Conservation (phyloP, 371 early-diverging fungal genomes). For the Zopfochytrium polystomum region DNA sequence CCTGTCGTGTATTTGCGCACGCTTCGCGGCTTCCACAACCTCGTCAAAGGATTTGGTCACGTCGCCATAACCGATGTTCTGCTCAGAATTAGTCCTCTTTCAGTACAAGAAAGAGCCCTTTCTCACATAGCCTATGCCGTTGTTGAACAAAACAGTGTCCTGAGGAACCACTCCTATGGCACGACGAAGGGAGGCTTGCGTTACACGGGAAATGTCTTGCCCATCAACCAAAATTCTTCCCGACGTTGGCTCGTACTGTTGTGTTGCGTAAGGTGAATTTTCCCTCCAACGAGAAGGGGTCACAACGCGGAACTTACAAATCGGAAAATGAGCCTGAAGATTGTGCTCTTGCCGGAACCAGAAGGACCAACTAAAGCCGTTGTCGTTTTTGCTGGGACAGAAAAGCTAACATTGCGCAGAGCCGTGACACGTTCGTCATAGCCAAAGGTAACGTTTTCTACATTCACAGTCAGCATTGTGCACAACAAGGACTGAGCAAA, state of each 20-base stretch:
- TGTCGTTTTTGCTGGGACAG: slow-evolving; percentile 58
- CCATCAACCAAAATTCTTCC: slow-evolving; percentile 90
- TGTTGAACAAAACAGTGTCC: slow-evolving; percentile 47
- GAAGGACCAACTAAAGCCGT: slow-evolving; percentile 46
- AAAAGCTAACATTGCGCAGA: slow-evolving; percentile 54
- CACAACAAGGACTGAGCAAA: too few species aligned
- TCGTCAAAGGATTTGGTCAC: slow-evolving; percentile 53
- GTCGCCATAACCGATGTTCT: slow-evolving; percentile 48
- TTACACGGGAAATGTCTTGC: slow-evolving; percentile 67
- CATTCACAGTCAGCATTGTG: background rate
- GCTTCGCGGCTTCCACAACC: slow-evolving; percentile 71
- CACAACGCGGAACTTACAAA: slow-evolving; percentile 12
- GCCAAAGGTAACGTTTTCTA: slow-evolving; percentile 59
- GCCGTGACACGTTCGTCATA: slow-evolving; percentile 56
- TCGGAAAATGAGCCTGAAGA: slow-evolving; percentile 32
- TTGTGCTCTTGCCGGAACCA: slow-evolving; percentile 37
- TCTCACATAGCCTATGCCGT: slow-evolving; percentile 40
- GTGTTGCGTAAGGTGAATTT: slow-evolving; percentile 1
- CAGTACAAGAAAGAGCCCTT: too few species aligned
- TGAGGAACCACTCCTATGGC: slow-evolving; percentile 59
- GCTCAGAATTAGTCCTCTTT: too few species aligned
- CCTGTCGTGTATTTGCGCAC: slow-evolving; percentile 66
- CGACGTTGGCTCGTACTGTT: slow-evolving; percentile 64
- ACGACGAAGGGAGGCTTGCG: slow-evolving; percentile 47
- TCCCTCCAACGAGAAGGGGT: background rate